phyloP scores from a whole-genome alignment of 2,329 filamentous ascomycete species.

The Xylariaceae sp. region DNA sequence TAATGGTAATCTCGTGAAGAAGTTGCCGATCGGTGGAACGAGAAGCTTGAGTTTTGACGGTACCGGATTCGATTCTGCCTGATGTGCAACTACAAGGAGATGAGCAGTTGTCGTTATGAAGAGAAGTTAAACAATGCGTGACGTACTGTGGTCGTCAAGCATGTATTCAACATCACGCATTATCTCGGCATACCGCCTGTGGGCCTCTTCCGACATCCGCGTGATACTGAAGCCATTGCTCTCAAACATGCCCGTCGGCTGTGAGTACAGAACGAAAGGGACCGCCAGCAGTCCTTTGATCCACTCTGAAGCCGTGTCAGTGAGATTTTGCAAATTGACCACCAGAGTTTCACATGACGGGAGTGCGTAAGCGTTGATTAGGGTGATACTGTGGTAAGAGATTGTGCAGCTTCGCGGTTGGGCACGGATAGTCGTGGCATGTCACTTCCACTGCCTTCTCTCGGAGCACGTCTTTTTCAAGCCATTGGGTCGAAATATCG shows the following conservation, averaged over 20 bases:
- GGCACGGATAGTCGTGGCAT: background rate
- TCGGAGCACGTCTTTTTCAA: no score
- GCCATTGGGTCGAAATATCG: background rate
- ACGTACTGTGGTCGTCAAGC: conserved; percentile 83
- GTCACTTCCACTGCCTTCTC: no score
- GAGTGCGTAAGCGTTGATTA: background rate
- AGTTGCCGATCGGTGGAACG: conserved; percentile 86
- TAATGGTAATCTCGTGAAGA: conserved; percentile 85
- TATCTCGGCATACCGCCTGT: conserved; percentile 89
- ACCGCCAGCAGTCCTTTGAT: conserved; percentile 93
- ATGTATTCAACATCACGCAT: conserved; percentile 90
- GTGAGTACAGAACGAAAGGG: conserved; percentile 93
- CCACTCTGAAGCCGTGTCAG: conserved; percentile 64
- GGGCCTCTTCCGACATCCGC: conserved; percentile 75
- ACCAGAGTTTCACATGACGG: background rate
- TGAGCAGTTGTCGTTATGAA: conserved; percentile 5
- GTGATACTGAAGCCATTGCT: conserved; percentile 61
- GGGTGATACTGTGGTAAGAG: background rate
- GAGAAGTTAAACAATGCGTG: conserved; percentile 1
- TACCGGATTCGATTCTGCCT: conserved; percentile 60
- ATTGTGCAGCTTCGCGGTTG: background rate
- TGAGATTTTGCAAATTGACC: background rate
- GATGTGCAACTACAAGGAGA: conserved; percentile 60
- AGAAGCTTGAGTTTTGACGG: conserved; percentile 90
- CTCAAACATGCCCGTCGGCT: conserved; percentile 84